Percentiles rank a stretch among this genome's conserved stretches.
These are phyloP conservation scores for Neopestalotiopsis clavispora DNA, from an alignment of 2,329 filamentous ascomycete genomes.

Conservation along the genomic window DNA sequence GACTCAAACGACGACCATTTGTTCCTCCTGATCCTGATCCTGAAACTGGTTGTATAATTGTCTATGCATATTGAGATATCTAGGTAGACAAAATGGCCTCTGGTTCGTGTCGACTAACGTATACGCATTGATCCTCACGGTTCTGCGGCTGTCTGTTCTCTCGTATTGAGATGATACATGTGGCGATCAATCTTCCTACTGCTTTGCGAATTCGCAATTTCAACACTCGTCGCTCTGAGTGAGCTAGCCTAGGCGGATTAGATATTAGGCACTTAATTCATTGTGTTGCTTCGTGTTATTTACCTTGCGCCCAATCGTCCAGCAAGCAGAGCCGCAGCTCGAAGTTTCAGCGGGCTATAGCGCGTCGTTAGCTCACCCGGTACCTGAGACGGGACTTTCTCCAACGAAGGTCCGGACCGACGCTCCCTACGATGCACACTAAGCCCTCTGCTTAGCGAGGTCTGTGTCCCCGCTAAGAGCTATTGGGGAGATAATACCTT, in stretches of 20 bases:
- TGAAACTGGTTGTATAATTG: not conserved
- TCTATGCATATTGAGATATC: not conserved
- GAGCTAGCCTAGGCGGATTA: too few species aligned
- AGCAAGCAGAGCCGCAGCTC: not conserved
- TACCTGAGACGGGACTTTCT: slow-evolving; percentile 14
- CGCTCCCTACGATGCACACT: not conserved
- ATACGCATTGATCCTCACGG: too few species aligned
- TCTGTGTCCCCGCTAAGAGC: too few species aligned
- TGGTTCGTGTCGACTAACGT: too few species aligned
- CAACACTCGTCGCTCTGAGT: too few species aligned
- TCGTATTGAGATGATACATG: too few species aligned
- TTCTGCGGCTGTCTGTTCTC: too few species aligned
- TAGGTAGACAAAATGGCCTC: not conserved
- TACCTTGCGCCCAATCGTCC: not conserved
- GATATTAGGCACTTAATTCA: too few species aligned
- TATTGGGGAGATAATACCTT: too few species aligned
- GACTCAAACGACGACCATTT: not conserved
- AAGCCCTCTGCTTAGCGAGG: too few species aligned
- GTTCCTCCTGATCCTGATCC: not conserved
- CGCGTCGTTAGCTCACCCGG: not conserved
- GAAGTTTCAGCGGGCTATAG: not conserved
- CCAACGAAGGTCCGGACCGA: slow-evolving; percentile 9
- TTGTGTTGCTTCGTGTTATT: not conserved
- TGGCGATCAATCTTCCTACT: too few species aligned
- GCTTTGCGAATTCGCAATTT: too few species aligned